Conservation (phyloP, 805 yeast genomes). For the Pichia scutulata region DNA sequence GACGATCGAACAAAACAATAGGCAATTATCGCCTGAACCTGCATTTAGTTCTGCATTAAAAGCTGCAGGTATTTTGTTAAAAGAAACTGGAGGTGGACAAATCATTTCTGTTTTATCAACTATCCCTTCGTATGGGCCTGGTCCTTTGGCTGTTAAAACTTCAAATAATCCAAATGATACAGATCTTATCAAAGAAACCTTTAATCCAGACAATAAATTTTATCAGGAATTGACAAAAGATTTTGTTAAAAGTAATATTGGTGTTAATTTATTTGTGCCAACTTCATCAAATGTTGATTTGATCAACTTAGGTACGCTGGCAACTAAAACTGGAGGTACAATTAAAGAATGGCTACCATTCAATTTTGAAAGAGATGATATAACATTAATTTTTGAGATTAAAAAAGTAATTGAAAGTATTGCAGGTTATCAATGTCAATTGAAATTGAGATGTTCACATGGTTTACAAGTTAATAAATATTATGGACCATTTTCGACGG, state of each 20-base stretch:
- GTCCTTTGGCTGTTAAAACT: constrained; percentile 45
- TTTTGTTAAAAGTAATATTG: constrained; percentile 51
- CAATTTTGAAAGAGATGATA: constrained; percentile 59
- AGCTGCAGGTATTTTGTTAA: constrained; percentile 57
- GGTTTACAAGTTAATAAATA: constrained; percentile 78
- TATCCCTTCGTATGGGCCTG: constrained; percentile 78
- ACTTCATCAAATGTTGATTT: constrained; percentile 58
- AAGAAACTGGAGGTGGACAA: constrained; percentile 74
- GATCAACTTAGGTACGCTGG: constrained; percentile 60
- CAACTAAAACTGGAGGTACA: constrained; percentile 63
- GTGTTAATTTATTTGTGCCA: constrained; percentile 69
- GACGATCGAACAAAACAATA: constrained; percentile 43
- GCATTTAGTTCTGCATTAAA: constrained; percentile 75
- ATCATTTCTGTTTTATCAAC: constrained; percentile 59
- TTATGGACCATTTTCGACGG: constrained; percentile 49
- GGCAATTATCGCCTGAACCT: constrained; percentile 45
- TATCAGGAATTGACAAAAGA: constrained; percentile 54
- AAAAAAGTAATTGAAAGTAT: constrained; percentile 42
- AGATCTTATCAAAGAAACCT: constrained; percentile 39
- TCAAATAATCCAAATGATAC: constrained; percentile 28
- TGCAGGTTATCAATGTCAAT: constrained; percentile 69
- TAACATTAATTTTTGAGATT: constrained; percentile 51
- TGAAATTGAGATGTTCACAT: constrained; percentile 79
- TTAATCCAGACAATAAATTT: constrained; percentile 52
- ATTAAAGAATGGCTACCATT: constrained; percentile 61